These are phyloP conservation scores for Fusarium lateritium DNA, from an alignment of 2,329 filamentous ascomycete species.

Conservation along the genomic window DNA sequence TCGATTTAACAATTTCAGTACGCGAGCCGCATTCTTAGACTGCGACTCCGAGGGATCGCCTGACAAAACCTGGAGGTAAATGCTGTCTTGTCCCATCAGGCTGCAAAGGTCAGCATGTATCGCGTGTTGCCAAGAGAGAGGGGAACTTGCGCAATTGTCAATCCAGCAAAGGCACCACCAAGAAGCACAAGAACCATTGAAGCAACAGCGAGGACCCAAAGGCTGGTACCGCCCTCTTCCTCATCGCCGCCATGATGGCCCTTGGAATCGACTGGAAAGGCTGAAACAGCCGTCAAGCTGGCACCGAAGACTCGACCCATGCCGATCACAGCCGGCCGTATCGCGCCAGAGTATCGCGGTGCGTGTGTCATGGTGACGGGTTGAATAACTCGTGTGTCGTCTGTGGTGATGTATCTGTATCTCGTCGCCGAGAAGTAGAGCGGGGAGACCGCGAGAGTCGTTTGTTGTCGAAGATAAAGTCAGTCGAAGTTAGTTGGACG, in stretches of 20 bases:
- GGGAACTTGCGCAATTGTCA: constrained; percentile 83
- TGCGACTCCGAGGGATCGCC: constrained; percentile 88
- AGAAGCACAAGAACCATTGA: constrained; percentile 87
- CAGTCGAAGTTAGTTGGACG: constrained; percentile 7
- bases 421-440: constrained; percentile 12
- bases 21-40: constrained; percentile 85
- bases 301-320: constrained; percentile 66
- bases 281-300: constrained; percentile 64
- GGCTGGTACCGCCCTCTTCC: constrained; percentile 71
- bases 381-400: neutral
- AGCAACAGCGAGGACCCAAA: constrained; percentile 86
- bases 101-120: constrained; percentile 52
- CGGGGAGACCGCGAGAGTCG: constrained; percentile 15
- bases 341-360: constrained; percentile 57
- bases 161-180: constrained; percentile 92
- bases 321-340: constrained; percentile 66
- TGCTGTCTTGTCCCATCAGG: constrained; percentile 85
- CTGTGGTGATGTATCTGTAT: constrained; percentile 7
- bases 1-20: constrained; percentile 83
- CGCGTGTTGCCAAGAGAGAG: constrained; percentile 34
- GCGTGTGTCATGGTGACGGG: constrained; percentile 48
- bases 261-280: constrained; percentile 60
- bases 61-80: constrained; percentile 95
- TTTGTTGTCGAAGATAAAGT: constrained; percentile 8
- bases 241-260: constrained; percentile 61